Evolutionary conservation across 257 asterid species (phyloP).

Genomic region (Jacaranda copaia): DNA sequence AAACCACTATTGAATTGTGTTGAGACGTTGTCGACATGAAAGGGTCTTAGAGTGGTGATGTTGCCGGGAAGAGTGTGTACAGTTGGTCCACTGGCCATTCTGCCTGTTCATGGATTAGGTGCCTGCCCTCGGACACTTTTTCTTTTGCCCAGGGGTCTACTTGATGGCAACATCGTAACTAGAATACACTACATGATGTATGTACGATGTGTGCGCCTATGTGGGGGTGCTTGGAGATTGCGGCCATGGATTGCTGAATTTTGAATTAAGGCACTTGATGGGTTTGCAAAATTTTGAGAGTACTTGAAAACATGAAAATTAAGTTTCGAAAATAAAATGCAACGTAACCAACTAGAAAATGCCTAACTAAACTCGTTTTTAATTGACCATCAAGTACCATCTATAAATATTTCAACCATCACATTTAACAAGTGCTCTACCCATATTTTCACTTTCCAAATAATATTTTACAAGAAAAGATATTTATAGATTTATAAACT

Average conservation of each 20-base stretch:
- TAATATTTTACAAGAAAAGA: too few species aligned
- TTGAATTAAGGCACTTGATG: background rate
- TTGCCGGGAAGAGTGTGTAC: constrained; percentile 43
- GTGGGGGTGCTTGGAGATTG: background rate
- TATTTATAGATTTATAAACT: too few species aligned
- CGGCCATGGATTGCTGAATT: background rate
- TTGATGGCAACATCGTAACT: constrained; percentile 31
- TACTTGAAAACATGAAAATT: too few species aligned
- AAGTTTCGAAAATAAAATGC: too few species aligned
- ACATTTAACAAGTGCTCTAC: too few species aligned
- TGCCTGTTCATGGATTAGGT: constrained; percentile 40
- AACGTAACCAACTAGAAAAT: too few species aligned
- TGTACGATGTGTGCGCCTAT: background rate
- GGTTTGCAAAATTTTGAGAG: too few species aligned
- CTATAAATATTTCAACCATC: too few species aligned
- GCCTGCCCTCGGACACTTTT: constrained; percentile 38
- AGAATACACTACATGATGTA: background rate
- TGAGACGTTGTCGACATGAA: constrained; percentile 53
- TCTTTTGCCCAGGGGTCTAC: constrained; percentile 18
- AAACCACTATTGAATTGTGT: too few species aligned
- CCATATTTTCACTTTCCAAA: too few species aligned
- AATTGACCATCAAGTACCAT: too few species aligned
- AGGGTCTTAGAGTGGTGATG: constrained; percentile 28
- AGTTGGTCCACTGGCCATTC: constrained; percentile 41
- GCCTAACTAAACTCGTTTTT: too few species aligned